phyloP scores from a whole-genome alignment of 352 stramenopile genomes.

The Globisporangium acanthophoron region DNA sequence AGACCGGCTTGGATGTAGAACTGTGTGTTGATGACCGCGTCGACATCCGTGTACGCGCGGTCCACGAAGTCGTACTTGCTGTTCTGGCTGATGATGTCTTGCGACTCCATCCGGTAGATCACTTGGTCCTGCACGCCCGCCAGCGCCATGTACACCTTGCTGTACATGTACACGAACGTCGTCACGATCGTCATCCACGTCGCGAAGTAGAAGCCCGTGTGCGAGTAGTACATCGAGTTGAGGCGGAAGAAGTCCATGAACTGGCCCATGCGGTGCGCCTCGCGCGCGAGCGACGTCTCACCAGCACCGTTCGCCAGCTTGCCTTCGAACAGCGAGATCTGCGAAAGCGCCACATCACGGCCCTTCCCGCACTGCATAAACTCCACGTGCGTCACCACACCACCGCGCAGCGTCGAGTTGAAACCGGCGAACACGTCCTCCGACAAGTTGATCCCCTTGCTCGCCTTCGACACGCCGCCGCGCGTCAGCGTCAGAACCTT shows the following conservation, averaged over 20 bases:
- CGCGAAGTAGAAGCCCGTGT: constrained; percentile 78
- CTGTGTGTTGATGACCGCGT: constrained; percentile 70
- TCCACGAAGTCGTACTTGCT: constrained; percentile 47
- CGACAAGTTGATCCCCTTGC: constrained; percentile 77
- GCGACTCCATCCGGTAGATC: constrained; percentile 63
- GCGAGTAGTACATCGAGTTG: constrained; percentile 84
- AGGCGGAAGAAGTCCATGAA: constrained; percentile 86
- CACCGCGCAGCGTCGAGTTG: constrained; percentile 70
- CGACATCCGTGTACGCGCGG: constrained; percentile 54
- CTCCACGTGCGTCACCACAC: constrained; percentile 76
- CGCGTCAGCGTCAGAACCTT: constrained; percentile 66
- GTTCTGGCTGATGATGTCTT: constrained; percentile 50
- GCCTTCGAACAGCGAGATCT: constrained; percentile 86
- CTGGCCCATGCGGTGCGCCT: constrained; percentile 81
- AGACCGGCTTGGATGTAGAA: constrained; percentile 78
- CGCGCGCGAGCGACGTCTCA: constrained; percentile 70
- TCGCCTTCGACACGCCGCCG: constrained; percentile 73
- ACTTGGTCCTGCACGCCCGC: constrained; percentile 62
- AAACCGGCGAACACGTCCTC: constrained; percentile 85
- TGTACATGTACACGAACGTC: constrained; percentile 83
- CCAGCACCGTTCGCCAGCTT: constrained; percentile 81
- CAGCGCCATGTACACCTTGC: constrained; percentile 71
- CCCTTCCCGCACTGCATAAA: constrained; percentile 87
- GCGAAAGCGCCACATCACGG: constrained; percentile 76
- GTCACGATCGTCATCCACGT: constrained; percentile 83